Conservation (phyloP, 2,329 filamentous ascomycete species). For the Neobulgaria alba region DNA sequence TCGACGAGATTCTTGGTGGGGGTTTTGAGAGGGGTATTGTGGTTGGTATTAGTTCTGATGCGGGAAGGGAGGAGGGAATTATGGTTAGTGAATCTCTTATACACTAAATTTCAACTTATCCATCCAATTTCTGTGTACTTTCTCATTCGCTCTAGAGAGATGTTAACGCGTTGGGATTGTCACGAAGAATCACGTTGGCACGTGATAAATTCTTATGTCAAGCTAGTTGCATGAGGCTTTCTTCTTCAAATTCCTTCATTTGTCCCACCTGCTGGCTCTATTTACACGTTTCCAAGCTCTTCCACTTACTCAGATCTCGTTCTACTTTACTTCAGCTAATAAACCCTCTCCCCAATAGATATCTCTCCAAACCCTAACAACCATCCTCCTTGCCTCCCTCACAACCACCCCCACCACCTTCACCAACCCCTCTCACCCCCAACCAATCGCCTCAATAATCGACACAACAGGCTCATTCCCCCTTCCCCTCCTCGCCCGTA, state of each 20-base stretch:
- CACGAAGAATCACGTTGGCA: too few relatives aligned
- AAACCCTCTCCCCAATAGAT: constrained; percentile 12
- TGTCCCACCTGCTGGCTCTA: too few relatives aligned
- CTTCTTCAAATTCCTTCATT: too few relatives aligned
- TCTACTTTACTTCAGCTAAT: background rate
- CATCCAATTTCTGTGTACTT: background rate
- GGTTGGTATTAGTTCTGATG: constrained; percentile 26
- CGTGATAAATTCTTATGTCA: too few relatives aligned
- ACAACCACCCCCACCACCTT: background rate
- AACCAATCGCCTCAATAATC: constrained; percentile 20
- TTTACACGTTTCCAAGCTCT: too few relatives aligned
- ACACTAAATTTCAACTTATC: background rate
- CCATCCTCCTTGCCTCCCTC: constrained; percentile 15
- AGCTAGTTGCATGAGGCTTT: too few relatives aligned
- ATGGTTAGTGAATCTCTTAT: constrained; percentile 19
- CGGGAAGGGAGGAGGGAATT: constrained; percentile 18
- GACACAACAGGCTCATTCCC: constrained; percentile 26
- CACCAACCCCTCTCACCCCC: background rate
- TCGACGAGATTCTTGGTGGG: constrained; percentile 22
- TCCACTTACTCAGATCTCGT: background rate
- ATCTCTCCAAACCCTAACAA: constrained; percentile 22
- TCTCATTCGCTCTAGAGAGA: background rate
- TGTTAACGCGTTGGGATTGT: too few relatives aligned
- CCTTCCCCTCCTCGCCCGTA: constrained; percentile 18
- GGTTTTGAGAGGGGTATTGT: constrained; percentile 17